Percentiles rank a stretch among this genome's conserved stretches.
These are phyloP conservation scores for Fraxinus pennsylvanica DNA, from an alignment of 257 asterid genomes.

Conservation along the genomic window DNA sequence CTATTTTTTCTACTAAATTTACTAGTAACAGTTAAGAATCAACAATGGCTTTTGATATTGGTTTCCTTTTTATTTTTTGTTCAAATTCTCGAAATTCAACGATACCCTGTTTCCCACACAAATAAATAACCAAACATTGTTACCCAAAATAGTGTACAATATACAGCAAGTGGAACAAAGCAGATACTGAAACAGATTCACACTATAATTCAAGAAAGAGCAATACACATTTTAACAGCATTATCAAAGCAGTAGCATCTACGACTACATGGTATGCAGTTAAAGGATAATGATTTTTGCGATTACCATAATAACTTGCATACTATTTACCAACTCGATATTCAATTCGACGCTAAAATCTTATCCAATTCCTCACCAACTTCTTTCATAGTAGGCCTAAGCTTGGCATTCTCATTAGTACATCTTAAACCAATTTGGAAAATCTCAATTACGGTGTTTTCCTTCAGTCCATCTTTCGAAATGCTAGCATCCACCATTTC, in stretches of 20 bases:
- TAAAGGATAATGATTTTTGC: slow-evolving; percentile 13
- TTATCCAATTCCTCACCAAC: slow-evolving; percentile 51
- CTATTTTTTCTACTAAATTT: too few relatives aligned
- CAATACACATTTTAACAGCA: too few relatives aligned
- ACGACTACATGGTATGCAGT: neutral
- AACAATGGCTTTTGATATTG: too few relatives aligned
- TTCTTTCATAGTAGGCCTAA: slow-evolving; percentile 64
- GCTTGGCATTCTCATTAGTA: slow-evolving; percentile 38
- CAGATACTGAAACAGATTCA: neutral
- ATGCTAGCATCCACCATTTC: slow-evolving; percentile 14
- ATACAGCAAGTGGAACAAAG: neutral
- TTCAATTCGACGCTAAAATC: slow-evolving; percentile 19
- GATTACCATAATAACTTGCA: slow-evolving; percentile 1
- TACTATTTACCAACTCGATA: neutral
- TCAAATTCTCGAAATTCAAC: too few relatives aligned
- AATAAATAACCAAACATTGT: neutral
- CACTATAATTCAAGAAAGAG: neutral
- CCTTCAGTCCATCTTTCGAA: slow-evolving; percentile 34
- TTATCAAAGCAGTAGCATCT: neutral
- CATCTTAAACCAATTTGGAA: slow-evolving; percentile 59
- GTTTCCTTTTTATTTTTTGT: too few relatives aligned
- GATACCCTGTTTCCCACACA: too few relatives aligned
- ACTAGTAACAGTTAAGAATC: too few relatives aligned
- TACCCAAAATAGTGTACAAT: neutral
- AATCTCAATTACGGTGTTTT: neutral